Percentiles rank a stretch among this genome's conserved stretches.
Evolutionary conservation across 495 filamentous ascomycete genomes (phyloP).

Genomic region (Chlorociboria aeruginascens): DNA sequence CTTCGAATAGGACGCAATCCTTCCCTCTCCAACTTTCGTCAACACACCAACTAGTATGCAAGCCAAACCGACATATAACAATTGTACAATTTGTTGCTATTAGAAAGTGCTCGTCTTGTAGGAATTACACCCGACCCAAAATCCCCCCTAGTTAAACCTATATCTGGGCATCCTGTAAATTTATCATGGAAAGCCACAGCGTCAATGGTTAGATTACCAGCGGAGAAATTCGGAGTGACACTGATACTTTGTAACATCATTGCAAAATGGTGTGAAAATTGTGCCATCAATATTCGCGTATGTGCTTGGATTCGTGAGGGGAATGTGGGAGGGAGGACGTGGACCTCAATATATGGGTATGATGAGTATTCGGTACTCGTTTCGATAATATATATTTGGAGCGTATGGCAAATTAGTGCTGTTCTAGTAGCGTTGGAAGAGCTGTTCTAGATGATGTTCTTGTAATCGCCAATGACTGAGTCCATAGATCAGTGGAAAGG

Average conservation of each 20-base stretch:
- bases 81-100: no score
- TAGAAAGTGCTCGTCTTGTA: not conserved
- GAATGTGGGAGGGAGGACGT: constrained; percentile 5
- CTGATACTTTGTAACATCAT: constrained; percentile 2
- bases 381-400: constrained; percentile 4
- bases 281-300: constrained; percentile 9
- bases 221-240: constrained; percentile 11
- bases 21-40: no score
- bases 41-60: no score
- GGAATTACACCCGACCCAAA: constrained; percentile 3
- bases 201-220: constrained; percentile 1
- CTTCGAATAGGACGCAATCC: no score
- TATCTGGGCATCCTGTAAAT: constrained; percentile 5
- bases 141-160: constrained; percentile 2
- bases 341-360: constrained; percentile 6
- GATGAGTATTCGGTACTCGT: constrained; percentile 6
- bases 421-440: constrained; percentile 5
- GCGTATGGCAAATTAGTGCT: constrained; percentile 5
- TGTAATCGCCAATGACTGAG: constrained; percentile 8
- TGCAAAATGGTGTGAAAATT: constrained; percentile 4
- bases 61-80: no score
- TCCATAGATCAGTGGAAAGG: constrained; percentile 1
- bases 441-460: constrained; percentile 7
- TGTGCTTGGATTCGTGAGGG: constrained; percentile 4
- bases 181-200: constrained; percentile 1